phyloP scores from a whole-genome alignment of 208 protist species.

The Leishmania martiniquensis region DNA sequence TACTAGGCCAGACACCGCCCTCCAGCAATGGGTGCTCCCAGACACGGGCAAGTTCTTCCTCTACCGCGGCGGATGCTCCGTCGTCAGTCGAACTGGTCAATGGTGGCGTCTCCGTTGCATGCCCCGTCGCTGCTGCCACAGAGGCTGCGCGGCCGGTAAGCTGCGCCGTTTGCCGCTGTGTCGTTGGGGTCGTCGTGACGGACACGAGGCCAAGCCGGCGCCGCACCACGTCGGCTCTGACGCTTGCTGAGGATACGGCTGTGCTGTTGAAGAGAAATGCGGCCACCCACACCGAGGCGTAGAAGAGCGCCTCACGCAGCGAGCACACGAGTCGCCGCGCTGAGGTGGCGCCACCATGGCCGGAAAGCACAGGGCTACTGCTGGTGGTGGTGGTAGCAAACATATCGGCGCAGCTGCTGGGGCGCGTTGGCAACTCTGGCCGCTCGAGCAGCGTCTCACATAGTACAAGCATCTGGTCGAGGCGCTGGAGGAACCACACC shows the following conservation, averaged over 20 bases:
- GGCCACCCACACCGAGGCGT: conserved; percentile 32
- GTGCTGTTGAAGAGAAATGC: conserved; percentile 37
- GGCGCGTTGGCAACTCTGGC: conserved; percentile 1
- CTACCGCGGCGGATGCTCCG: neutral
- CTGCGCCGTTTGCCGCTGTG: conserved; percentile 16
- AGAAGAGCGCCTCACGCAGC: conserved; percentile 31
- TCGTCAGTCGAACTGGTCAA: neutral
- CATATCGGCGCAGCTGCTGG: neutral
- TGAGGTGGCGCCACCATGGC: conserved; percentile 1
- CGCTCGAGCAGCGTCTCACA: conserved; percentile 26
- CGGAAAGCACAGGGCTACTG: neutral
- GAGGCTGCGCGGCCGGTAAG: conserved; percentile 17
- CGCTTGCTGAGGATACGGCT: conserved; percentile 25
- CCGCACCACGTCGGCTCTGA: conserved; percentile 25
- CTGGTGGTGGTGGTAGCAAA: neutral
- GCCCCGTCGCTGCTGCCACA: conserved; percentile 9
- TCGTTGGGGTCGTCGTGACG: conserved; percentile 28
- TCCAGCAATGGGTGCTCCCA: conserved; percentile 34
- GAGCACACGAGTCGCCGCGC: conserved; percentile 23
- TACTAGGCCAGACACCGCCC: conserved; percentile 18
- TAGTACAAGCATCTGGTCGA: conserved; percentile 44
- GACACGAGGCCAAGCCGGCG: conserved; percentile 31
- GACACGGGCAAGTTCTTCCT: conserved; percentile 6
- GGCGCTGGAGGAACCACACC: conserved; percentile 60
- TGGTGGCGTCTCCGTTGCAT: neutral